These are phyloP conservation scores for Fagopyrum tataricum DNA, from an alignment of 148 eudicot genomes.

Conservation along the genomic window DNA sequence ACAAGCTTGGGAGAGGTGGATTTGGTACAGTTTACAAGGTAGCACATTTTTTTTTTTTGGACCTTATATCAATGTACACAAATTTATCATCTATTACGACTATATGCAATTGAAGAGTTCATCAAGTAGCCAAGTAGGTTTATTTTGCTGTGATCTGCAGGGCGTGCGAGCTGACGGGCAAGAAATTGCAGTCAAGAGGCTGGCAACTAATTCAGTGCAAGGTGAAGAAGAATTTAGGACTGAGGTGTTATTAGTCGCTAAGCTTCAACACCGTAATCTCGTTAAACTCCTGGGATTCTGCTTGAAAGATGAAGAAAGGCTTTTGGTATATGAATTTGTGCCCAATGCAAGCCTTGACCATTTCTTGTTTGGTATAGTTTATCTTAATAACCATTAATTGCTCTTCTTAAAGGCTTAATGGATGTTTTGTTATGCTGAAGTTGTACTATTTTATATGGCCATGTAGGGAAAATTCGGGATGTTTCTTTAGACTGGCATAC, in stretches of 20 bases:
- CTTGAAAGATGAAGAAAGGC: conserved; percentile 21
- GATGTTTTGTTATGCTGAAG: background rate
- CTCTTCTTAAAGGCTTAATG: background rate
- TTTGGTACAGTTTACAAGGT: conserved; percentile 12
- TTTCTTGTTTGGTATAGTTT: conserved; percentile 12
- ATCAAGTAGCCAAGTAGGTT: background rate
- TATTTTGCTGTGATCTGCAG: conserved; percentile 13
- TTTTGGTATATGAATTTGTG: conserved; percentile 26
- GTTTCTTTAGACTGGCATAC: conserved; percentile 23
- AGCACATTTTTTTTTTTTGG: too few relatives aligned
- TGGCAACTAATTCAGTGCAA: conserved; percentile 27
- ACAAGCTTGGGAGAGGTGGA: conserved; percentile 14
- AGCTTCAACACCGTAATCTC: conserved; percentile 43
- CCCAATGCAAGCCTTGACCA: conserved; percentile 9
- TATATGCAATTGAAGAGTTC: background rate
- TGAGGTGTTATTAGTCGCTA: conserved; percentile 35
- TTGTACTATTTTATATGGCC: background rate
- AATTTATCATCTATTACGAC: background rate
- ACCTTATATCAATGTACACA: background rate
- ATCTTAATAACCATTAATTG: background rate
- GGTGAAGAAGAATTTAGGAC: conserved; percentile 38
- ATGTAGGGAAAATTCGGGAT: conserved; percentile 14
- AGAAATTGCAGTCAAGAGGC: conserved; percentile 44
- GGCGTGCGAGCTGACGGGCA: conserved; percentile 30
- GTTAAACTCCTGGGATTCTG: conserved; percentile 29